Evolutionary conservation across 768 basidiomycete genomes (phyloP), one percentile per base, ranked within the genome.

Genomic region (Podaxis sp.): DNA sequence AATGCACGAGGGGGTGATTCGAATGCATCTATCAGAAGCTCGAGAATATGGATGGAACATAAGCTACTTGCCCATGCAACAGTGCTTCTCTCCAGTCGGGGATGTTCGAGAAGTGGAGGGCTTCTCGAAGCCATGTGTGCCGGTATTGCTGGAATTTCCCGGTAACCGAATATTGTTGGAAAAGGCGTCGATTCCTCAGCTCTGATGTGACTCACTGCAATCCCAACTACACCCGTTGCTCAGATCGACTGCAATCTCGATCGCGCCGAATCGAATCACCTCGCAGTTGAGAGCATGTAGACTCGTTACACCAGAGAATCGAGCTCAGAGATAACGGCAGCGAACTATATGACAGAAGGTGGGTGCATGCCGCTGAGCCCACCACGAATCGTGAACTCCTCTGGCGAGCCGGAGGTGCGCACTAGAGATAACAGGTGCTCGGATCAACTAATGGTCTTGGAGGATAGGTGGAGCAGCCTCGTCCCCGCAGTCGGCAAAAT

Each of bases 191-290:
- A 30, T 52, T n/a, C n/a, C n/a, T n/a, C n/a, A n/a, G n/a, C n/a
- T n/a, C n/a, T n/a, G n/a, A n/a, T n/a, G n/a, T n/a, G n/a, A n/a
- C n/a, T n/a, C n/a, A n/a, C n/a, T 67, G 44, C 60, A 67, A 17
- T 62, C 67, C 8, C 59, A 26, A 12, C 65, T 62, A 12, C 58
- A 52, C 56, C 56, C 66, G 13, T 66, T 65, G 11, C 65, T 58
- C 20, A 67, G 66, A 8, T 69, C 68, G n/a, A 57, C 36, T 0
- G 65, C 66, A 15, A 60, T 52, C 13, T 62, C 56, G 20, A 52
- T 37, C 3, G 63, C 58, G 28, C 64, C 58, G 11, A 68, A 52
- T 2, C 66, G 37, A 20, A 66, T 30, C 17, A 68, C 48, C 28
- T 61, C 44, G n/a, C 26, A 2, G 28, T 33, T 33, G 51, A 53